phyloP scores from a whole-genome alignment of 169 alveolate genomes.

The Plasmodium cynomolgi region DNA sequence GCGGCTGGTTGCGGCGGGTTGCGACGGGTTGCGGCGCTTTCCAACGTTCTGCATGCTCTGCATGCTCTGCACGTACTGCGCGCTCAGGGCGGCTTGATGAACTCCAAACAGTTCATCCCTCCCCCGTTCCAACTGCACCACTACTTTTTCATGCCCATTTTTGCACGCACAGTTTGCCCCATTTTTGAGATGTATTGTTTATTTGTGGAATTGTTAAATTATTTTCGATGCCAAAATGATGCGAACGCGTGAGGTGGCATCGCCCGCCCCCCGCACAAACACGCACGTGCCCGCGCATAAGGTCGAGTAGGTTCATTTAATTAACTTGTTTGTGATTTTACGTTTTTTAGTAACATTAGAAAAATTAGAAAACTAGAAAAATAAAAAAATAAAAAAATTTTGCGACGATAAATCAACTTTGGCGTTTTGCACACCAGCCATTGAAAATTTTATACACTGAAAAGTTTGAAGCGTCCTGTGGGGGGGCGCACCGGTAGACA shows the following conservation, averaged over 20 bases:
- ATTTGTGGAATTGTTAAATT: constrained; percentile 64
- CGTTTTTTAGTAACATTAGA: background rate
- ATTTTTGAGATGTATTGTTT: constrained; percentile 59
- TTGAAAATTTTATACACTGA: background rate
- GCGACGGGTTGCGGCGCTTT: background rate
- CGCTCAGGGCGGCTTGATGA: background rate
- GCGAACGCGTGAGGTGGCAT: background rate
- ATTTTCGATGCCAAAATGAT: constrained; percentile 7
- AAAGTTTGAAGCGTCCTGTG: background rate
- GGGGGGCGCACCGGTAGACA: background rate
- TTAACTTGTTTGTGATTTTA: constrained; percentile 45
- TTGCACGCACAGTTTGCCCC: background rate
- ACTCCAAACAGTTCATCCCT: background rate
- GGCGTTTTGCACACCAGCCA: background rate
- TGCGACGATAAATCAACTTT: background rate
- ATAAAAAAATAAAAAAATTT: background rate
- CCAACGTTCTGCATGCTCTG: background rate
- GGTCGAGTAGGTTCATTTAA: background rate
- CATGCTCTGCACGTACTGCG: background rate
- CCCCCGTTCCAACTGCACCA: background rate
- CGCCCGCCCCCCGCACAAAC: too few species aligned
- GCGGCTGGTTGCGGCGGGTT: background rate
- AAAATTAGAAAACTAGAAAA: background rate
- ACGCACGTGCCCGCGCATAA: background rate
- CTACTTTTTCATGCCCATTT: background rate